Percentiles rank a stretch among this genome's conserved stretches.
Conservation (phyloP, 352 stramenopile species). For the Globisporangium echinulatum region DNA sequence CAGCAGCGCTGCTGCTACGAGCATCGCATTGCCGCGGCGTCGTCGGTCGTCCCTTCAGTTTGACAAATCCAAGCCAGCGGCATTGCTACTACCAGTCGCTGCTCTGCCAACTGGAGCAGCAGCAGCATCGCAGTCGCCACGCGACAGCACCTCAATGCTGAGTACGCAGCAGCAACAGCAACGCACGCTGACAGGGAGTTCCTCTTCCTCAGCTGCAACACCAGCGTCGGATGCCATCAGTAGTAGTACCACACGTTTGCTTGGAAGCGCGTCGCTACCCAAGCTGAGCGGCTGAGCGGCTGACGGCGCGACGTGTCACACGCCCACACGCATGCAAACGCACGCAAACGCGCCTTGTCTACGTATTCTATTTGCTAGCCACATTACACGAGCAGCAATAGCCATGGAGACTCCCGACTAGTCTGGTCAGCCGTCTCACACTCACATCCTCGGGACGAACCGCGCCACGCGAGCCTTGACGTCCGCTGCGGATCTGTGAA, state of each 20-base stretch:
- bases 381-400: background rate
- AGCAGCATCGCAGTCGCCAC: background rate
- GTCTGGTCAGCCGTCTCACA: background rate
- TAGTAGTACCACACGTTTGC: conserved; percentile 1
- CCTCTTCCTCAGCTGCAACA: background rate
- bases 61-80: conserved; percentile 5
- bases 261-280: conserved; percentile 9
- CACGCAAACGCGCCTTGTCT: no score
- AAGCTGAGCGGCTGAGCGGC: conserved; percentile 4
- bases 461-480: conserved; percentile 12
- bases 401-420: no score
- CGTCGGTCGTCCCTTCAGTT: background rate
- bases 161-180: background rate
- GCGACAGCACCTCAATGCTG: background rate
- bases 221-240: background rate
- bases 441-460: conserved; percentile 13
- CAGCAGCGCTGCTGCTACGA: background rate
- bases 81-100: background rate
- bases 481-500: conserved; percentile 4
- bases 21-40: background rate
- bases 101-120: background rate
- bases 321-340: no score
- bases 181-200: background rate
- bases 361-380: background rate
- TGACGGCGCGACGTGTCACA: background rate